Conservation (phyloP, 768 basidiomycete genomes). For the Dacryopinax primogenitus region DNA sequence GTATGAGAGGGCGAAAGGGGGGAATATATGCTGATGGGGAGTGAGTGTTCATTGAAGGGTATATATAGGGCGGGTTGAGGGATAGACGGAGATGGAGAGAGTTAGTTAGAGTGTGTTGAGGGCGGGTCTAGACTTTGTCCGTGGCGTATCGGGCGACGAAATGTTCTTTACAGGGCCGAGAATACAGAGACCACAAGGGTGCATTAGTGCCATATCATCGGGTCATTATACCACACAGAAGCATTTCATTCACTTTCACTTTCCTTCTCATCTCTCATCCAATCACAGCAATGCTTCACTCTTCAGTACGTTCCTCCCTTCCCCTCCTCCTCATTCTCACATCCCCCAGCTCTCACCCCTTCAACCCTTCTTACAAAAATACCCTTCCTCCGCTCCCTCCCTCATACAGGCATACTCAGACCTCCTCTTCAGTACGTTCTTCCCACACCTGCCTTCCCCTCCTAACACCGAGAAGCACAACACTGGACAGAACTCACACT, state of each 20-base stretch:
- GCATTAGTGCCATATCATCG: no score
- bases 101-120: no score
- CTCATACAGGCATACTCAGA: slow-evolving; percentile 12
- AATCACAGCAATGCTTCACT: not conserved
- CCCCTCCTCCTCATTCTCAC: not conserved
- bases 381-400: slow-evolving; percentile 8
- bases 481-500: slow-evolving; percentile 55
- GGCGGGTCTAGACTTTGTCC: no score
- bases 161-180: no score
- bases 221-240: no score
- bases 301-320: not conserved
- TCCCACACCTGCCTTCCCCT: not conserved
- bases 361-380: slow-evolving; percentile 3
- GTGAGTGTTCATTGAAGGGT: no score
- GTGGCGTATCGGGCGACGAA: no score
- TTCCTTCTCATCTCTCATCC: not conserved
- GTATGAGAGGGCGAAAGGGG: not conserved
- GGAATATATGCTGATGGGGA: no score
- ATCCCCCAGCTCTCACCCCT: not conserved
- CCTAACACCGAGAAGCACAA: slow-evolving; percentile 38
- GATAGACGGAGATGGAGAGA: no score
- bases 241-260: no score
- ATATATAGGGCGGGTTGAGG: no score
- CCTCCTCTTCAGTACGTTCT: slow-evolving; percentile 6
- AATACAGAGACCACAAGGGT: no score